These are phyloP conservation scores for Fusarium verrucosum DNA, from an alignment of 2,329 filamentous ascomycete genomes.

Conservation along the genomic window DNA sequence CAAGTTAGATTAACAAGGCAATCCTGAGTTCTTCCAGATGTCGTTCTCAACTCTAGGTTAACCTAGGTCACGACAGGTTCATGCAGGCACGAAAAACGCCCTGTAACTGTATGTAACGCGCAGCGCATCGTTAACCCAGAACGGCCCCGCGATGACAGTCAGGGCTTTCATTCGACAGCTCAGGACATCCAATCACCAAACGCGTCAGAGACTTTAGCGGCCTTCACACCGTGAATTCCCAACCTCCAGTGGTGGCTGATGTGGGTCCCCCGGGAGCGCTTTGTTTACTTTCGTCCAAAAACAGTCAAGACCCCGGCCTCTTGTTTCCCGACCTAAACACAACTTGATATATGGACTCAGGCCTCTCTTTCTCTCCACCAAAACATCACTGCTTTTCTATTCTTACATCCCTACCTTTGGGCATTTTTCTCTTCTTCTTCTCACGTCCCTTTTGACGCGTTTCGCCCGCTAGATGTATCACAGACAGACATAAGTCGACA, in stretches of 20 bases:
- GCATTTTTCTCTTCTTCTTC: constrained; percentile 13
- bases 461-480: constrained; percentile 25
- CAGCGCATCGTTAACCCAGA: constrained; percentile 13
- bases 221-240: neutral
- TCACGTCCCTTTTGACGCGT: constrained; percentile 29
- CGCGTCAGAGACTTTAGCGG: constrained; percentile 2
- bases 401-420: constrained; percentile 21
- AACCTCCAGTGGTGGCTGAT: constrained; percentile 13
- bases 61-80: too few relatives aligned
- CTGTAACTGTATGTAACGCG: too few relatives aligned
- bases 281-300: constrained; percentile 52
- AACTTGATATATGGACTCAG: constrained; percentile 26
- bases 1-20: neutral
- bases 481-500: constrained; percentile 5
- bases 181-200: neutral
- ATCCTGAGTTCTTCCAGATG: neutral
- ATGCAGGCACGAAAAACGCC: too few relatives aligned
- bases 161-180: constrained; percentile 7
- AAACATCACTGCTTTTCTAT: constrained; percentile 15
- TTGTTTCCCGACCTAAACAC: constrained; percentile 38
- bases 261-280: constrained; percentile 33
- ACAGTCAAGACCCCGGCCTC: constrained; percentile 37
- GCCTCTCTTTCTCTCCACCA: constrained; percentile 28
- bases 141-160: constrained; percentile 13
- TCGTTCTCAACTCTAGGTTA: neutral